Evolutionary conservation across 305 asterid species (phyloP).

Genomic region (Solanum hybrid): DNA sequence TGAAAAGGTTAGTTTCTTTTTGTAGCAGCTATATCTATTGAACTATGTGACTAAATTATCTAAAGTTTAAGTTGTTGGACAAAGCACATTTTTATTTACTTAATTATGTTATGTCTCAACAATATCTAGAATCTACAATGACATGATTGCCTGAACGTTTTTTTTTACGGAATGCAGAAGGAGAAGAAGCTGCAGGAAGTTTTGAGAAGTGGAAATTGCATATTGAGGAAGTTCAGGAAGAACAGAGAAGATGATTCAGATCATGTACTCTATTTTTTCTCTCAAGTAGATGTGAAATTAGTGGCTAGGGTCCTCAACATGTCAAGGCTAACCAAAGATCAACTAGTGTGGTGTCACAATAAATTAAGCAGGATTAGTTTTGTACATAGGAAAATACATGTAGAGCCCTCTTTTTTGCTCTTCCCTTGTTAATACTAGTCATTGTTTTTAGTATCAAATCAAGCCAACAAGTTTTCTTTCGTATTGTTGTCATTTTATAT

Average conservation of each 20-base stretch:
- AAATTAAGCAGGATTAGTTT: constrained; percentile 64
- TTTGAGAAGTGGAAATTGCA: constrained; percentile 65
- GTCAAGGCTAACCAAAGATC: constrained; percentile 66
- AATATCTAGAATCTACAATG: background rate
- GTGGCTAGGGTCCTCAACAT: constrained; percentile 72
- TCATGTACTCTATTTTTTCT: constrained; percentile 65
- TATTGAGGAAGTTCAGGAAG: constrained; percentile 42
- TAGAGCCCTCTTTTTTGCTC: constrained; percentile 71
- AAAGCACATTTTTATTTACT: background rate
- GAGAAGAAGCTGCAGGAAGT: constrained; percentile 66
- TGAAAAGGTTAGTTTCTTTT: constrained; percentile 45
- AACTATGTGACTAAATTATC: background rate
- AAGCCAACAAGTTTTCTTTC: background rate
- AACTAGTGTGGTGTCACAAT: constrained; percentile 64
- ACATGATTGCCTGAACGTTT: background rate
- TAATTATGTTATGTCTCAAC: background rate
- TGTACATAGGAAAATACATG: constrained; percentile 52
- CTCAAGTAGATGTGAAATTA: constrained; percentile 79
- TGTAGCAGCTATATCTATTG: background rate
- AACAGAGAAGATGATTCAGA: constrained; percentile 50
- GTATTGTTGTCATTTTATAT: background rate
- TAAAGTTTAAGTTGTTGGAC: background rate
- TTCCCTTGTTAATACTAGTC: constrained; percentile 55
- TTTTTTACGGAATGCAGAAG: constrained; percentile 44
- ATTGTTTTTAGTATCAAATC: background rate